Conservation (phyloP, 2,329 filamentous ascomycete genomes). For the Colletotrichum acutatum region DNA sequence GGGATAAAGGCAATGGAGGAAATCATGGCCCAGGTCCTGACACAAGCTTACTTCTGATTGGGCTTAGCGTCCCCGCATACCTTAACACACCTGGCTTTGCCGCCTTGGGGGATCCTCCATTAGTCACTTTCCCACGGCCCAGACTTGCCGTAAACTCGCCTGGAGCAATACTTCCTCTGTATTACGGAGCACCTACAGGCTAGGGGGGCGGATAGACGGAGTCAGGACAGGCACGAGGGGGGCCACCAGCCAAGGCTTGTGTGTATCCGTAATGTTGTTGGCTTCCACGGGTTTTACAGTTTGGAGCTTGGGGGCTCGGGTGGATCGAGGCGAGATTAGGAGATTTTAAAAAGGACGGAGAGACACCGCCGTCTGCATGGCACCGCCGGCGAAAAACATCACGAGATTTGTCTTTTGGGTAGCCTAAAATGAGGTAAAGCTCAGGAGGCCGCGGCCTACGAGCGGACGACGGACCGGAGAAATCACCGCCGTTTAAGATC, state of each 20-base stretch:
- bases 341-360: not conserved
- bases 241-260: slow-evolving; percentile 8
- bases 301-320: not conserved
- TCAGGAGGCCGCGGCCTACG: slow-evolving; percentile 1
- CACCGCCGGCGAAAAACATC: not conserved
- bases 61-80: slow-evolving; percentile 29
- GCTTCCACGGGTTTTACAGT: not conserved
- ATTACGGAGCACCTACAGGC: not conserved
- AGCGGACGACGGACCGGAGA: slow-evolving; percentile 21
- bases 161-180: not conserved
- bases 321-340: slow-evolving; percentile 2
- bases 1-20: no score
- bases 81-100: not conserved
- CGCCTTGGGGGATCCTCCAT: not conserved
- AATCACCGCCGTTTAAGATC: not conserved
- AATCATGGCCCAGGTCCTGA: slow-evolving; percentile 19
- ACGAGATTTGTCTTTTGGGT: not conserved
- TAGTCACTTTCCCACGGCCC: not conserved
- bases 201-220: not conserved
- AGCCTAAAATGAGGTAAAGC: not conserved
- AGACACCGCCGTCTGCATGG: not conserved
- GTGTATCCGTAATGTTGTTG: not conserved
- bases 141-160: slow-evolving; percentile 6
- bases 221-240: not conserved
- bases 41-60: slow-evolving; percentile 33